Conservation (phyloP, 805 yeast genomes). For the Zygosaccharomyces gambellarensis region DNA sequence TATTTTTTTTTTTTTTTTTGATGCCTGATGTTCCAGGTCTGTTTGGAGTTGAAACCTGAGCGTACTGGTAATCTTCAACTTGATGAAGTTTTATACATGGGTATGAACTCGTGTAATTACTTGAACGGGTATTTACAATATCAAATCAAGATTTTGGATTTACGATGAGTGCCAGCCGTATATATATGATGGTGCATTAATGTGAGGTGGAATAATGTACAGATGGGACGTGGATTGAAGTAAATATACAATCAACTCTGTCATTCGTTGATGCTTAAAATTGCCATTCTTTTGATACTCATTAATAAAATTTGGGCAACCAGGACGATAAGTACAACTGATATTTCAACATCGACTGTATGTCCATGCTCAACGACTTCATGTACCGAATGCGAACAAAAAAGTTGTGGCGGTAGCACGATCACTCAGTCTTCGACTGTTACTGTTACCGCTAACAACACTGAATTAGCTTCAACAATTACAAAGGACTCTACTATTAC, state of each 20-base stretch:
- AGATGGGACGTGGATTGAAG: background rate
- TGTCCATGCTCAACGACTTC: background rate
- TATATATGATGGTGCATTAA: background rate
- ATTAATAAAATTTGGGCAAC: background rate
- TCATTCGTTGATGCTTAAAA: background rate
- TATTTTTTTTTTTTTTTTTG: background rate
- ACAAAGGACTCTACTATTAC: background rate
- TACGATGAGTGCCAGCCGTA: background rate
- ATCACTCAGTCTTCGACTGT: slow-evolving; percentile 3
- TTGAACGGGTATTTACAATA: background rate
- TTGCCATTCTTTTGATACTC: background rate
- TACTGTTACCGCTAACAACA: background rate
- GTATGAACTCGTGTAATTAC: background rate
- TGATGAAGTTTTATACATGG: background rate
- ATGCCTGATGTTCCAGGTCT: background rate
- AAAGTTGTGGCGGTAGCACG: background rate
- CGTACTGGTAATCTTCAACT: background rate
- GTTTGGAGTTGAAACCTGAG: background rate
- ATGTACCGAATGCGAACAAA: slow-evolving; percentile 1
- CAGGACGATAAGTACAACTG: background rate
- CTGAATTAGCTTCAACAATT: background rate
- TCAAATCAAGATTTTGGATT: background rate
- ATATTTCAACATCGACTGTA: background rate
- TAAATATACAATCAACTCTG: background rate
- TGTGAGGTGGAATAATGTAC: background rate